phyloP scores from a whole-genome alignment of 2,329 filamentous ascomycete species.

The Saccharata proteae region DNA sequence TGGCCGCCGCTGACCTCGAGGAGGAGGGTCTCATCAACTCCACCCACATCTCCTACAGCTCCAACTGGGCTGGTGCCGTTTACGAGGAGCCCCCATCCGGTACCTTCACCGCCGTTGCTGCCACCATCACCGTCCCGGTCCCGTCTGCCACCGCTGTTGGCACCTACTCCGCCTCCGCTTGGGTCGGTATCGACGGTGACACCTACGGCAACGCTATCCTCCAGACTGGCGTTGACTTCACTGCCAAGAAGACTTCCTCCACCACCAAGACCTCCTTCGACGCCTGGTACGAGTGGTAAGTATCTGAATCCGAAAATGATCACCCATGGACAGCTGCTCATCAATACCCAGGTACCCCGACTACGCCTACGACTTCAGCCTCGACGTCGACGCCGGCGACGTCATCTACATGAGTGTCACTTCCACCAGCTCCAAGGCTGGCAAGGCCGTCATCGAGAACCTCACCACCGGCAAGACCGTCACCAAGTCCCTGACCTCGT shows the following conservation, averaged over 20 bases:
- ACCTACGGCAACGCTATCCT: slow-evolving; percentile 42
- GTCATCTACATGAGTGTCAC: slow-evolving; percentile 29
- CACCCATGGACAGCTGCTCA: no score
- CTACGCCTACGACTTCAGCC: slow-evolving; percentile 41
- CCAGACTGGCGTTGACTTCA: slow-evolving; percentile 47
- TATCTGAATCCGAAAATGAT: no score
- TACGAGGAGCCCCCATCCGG: slow-evolving; percentile 27
- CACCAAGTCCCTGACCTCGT: neutral
- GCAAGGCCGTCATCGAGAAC: slow-evolving; percentile 40
- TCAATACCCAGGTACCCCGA: slow-evolving; percentile 50
- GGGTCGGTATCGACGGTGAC: slow-evolving; percentile 52
- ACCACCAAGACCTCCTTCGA: slow-evolving; percentile 30
- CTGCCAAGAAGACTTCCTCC: slow-evolving; percentile 20
- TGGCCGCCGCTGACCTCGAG: slow-evolving; percentile 7
- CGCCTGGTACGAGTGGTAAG: slow-evolving; percentile 53
- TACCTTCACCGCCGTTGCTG: slow-evolving; percentile 42
- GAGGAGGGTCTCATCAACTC: slow-evolving; percentile 22
- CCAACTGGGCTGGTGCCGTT: slow-evolving; percentile 50
- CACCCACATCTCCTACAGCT: slow-evolving; percentile 37
- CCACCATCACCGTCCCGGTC: slow-evolving; percentile 41
- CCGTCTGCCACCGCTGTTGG: slow-evolving; percentile 30
- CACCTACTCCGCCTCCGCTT: slow-evolving; percentile 39
- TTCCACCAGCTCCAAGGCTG: slow-evolving; percentile 28
- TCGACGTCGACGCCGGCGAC: slow-evolving; percentile 29
- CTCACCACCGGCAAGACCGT: slow-evolving; percentile 22